Conservation (phyloP, 176 grass and related monocot genomes). For the Eragrostis nindensis region DNA sequence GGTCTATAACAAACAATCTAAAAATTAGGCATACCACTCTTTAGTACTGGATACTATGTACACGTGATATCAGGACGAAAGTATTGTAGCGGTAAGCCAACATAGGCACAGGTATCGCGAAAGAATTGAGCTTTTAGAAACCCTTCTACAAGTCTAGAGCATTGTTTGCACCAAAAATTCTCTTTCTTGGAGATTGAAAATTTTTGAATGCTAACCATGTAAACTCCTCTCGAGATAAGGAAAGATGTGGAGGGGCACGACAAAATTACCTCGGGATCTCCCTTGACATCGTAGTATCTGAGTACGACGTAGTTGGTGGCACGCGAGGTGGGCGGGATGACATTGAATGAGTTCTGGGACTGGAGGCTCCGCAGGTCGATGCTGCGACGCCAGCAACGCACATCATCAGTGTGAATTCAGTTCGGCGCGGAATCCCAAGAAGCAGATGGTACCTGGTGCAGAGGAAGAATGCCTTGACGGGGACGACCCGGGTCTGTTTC, state of each 20-base stretch:
- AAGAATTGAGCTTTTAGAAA: background rate
- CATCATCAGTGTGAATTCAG: background rate
- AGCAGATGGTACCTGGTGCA: slow-evolving; percentile 66
- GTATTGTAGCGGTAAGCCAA: no score
- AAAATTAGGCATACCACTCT: no score
- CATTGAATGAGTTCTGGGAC: slow-evolving; percentile 92
- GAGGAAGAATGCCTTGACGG: slow-evolving; percentile 96
- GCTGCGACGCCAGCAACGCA: slow-evolving; percentile 36
- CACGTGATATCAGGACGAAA: no score
- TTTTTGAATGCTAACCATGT: background rate
- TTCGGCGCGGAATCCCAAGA: background rate
- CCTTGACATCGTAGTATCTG: slow-evolving; percentile 92
- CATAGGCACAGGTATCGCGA: background rate
- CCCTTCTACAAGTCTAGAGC: background rate
- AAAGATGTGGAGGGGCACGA: background rate
- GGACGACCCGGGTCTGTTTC: slow-evolving; percentile 72
- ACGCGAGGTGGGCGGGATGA: slow-evolving; percentile 88
- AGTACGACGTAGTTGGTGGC: slow-evolving; percentile 91
- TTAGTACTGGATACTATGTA: no score
- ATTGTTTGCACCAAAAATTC: no score
- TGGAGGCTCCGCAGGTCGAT: slow-evolving; percentile 90
- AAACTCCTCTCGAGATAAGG: background rate
- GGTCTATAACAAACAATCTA: background rate
- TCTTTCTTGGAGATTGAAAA: no score
- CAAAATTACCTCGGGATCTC: slow-evolving; percentile 64